A percentile compares a stretch with the other conserved stretches of the same genome.
Evolutionary conservation across 495 filamentous ascomycete genomes (phyloP).

Genomic region (Extremus antarcticus): DNA sequence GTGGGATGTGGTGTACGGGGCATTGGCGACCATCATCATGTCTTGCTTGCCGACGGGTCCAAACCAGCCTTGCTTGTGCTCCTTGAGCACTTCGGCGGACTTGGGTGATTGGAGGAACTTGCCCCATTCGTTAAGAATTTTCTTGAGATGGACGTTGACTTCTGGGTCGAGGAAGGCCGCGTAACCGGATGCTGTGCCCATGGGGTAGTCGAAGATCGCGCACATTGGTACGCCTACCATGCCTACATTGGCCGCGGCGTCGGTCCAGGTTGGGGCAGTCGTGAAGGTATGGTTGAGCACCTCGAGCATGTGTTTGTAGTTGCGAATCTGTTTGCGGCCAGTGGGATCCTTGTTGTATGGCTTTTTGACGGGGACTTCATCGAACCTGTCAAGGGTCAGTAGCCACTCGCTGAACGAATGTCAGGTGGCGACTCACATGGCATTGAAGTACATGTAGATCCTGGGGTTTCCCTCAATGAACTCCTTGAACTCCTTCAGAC

Average conservation of each 20-base stretch:
- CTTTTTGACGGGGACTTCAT: conserved; percentile 48
- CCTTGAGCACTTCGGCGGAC: conserved; percentile 47
- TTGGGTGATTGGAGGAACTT: conserved; percentile 42
- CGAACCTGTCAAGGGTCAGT: no score
- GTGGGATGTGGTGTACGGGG: conserved; percentile 28
- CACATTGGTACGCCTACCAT: conserved; percentile 59
- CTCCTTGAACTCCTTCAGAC: conserved; percentile 34
- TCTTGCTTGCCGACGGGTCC: conserved; percentile 37
- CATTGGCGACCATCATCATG: conserved; percentile 40
- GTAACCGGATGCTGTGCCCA: conserved; percentile 57
- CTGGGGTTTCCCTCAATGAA: conserved; percentile 36
- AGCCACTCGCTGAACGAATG: conserved; percentile 12
- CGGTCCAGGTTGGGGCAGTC: conserved; percentile 51
- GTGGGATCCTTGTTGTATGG: conserved; percentile 52
- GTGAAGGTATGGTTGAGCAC: conserved; percentile 55
- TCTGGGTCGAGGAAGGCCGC: conserved; percentile 55
- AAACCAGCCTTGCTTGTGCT: conserved; percentile 50
- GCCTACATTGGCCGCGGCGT: conserved; percentile 39
- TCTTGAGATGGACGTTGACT: conserved; percentile 58
- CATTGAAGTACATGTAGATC: conserved; percentile 23
- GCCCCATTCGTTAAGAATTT: conserved; percentile 58
- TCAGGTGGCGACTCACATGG: conserved; percentile 19
- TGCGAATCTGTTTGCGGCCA: conserved; percentile 47
- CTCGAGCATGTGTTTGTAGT: conserved; percentile 53
- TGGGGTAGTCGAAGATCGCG: conserved; percentile 61